Evolutionary conservation across 805 yeast species (phyloP), one percentile per base, ranked within the genome.

Genomic region (Schizosaccharomyces pombe): DNA sequence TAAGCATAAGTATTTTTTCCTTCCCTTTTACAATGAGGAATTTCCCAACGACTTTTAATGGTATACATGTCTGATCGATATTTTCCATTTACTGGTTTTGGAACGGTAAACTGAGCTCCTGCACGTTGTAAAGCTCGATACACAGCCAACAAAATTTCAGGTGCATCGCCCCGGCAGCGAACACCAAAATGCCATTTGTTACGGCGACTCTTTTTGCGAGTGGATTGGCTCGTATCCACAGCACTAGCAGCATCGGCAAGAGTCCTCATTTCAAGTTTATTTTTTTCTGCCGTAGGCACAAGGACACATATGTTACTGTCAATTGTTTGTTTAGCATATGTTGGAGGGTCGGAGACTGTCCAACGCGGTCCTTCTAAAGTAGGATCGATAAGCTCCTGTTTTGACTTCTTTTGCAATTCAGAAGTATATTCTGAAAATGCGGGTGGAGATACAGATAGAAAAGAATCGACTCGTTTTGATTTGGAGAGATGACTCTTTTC

Each of bases 131-230:
- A 72, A 1, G 97, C 97, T 52, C 95, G 74, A 68, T 91, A 91
- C 47, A 91, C 87, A 65, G 91, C 98, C 29, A 96, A 95, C 97
- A 91, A 91, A 2, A 91, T 98, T 66, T 91, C 98, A 61, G 91
- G 72, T 33, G 98, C 97, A 64, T 91, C 91, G 0, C 95, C 85
- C 62, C 96, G 75, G 6, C 95, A 85, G 64, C 98, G 74, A 57
- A 91, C 91, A 59, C 98, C 98, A 64, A 91, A 91, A 71, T 91
- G 98, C 98, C 98, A 91, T 67, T 94, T 79, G 5, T 95, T 85
- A 67, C 28, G 70, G 31, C 63, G 60, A 39, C 64, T 61, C 56
- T 67, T 64, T 58, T 66, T 65, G 0, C 75, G 67, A 54, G 78
- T 74, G 5, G 77, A 68, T 47, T 70, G 70, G 1, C 75, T 75